Base-by-base conservation (phyloP, 202 grass and related monocot species). In the Setaria italica region DNA sequence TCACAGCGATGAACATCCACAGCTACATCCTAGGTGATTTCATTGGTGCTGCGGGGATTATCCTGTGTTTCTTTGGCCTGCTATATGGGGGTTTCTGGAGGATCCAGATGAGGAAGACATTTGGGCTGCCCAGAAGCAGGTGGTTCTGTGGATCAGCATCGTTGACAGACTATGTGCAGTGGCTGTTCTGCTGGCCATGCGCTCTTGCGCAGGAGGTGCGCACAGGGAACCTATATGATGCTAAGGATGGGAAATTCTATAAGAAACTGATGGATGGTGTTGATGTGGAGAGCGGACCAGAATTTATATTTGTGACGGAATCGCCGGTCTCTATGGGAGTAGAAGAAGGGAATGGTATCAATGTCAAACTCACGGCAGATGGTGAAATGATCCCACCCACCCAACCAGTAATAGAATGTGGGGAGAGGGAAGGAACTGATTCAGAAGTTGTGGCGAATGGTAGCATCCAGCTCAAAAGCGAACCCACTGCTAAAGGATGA, bases 141-240 rank as follows among this genome's bases (percentile, higher is more conserved):
- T 83, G 85, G 67, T 91, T 85, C 58, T 90, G 70, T 33, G 82
- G 87, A 67, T 92, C 92, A 15, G 82, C 87, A 30, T 85, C 90
- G 1, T 50, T 90, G 50, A 94, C 85, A 16, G 87, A 94, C 76
- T 91, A 89, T 58, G 14, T 67, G 15, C 88, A 85, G 73, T 95
- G 93, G 93, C 41, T 95, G 11, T 73, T 92, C 84, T 95, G 93
- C 85, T 95, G 90, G 86, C 56, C 88, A 11, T 95, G 90, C n/a
- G 76, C 81, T 74, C 84, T 95, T 19, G 93, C 90, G 17, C 93
- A 92, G 80, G 93, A 95, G 80, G 86, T 90, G 73, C 80, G 93
- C 29, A 95, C 90, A 0, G 93, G 86, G 45, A 95, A 95, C 77
- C 85, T 95, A 7, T 90, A 92, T 14, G 62, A 85, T 32, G 39